Base-by-base conservation (phyloP, 2,329 filamentous ascomycete species). In the Clonostachys sp. region DNA sequence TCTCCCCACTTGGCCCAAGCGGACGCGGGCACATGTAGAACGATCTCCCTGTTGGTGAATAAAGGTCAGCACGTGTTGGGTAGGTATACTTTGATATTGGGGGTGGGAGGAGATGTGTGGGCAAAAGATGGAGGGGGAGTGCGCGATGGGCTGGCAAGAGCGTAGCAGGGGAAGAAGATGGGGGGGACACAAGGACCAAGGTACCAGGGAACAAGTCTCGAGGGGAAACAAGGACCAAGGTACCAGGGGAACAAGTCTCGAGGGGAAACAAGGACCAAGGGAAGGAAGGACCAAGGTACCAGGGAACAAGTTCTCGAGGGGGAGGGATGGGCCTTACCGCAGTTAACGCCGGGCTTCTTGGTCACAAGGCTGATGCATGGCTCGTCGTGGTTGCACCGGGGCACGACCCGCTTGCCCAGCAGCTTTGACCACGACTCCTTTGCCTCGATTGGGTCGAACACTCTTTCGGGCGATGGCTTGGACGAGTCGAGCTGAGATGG, bases 341-440 rank as follows among this genome's bases (percentile, higher is more conserved):
- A 85, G 59, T 97, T 99, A 52, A 89, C 71, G 2, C 94, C 94
- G 1, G 89, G 77, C 61, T 97, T 97, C 71, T 92, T 96, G 1
- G 91, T 96, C 16, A 84, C 78, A 45, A 92, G 71, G 53, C 78
- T 89, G 53, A 91, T 87, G 65, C 94, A 97, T 4, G 89, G 87
- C 57, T 97, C 91, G 46, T 83, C 75, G 60, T 99, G 94, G 43
- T 96, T 91, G 61, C 94, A 99, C 48, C 78, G 80, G 2, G 94
- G 94, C 2, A 81, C 75, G 2, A 81, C 70, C 48, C 87, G 84
- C 63, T 86, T 90, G 14, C 84, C 81, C 51, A 97, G 84, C 13
- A 97, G 74, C 61, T 86, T 91, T 5, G 83, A 84, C 94, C 94
- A 97, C 18, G 86, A 86, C 59, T 94, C 86, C 62, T 89, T 92